A percentile compares a stretch with the other conserved stretches of the same genome.
phyloP scores from a whole-genome alignment of 1,284 basidiomycete genomes.

The Puccinia coronata region DNA sequence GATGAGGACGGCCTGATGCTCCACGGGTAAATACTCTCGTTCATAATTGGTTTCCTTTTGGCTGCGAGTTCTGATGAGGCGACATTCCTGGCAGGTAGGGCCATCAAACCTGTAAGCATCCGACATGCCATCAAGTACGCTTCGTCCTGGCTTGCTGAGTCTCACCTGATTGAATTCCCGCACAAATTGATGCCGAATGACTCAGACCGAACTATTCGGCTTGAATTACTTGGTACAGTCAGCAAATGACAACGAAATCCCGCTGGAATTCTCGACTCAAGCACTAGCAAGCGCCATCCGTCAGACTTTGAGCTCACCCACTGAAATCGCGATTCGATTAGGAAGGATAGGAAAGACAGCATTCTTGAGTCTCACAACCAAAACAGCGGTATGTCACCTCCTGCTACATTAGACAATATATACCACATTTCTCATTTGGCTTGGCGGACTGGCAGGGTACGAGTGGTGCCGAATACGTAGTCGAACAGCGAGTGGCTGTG shows the following conservation, averaged over 20 bases:
- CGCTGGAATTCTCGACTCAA: constrained; percentile 39
- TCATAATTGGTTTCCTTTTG: not conserved
- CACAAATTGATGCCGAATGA: not conserved
- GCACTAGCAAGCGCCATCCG: constrained; percentile 32
- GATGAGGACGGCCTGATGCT: constrained; percentile 41
- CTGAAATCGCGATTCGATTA: constrained; percentile 37
- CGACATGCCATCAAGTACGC: not conserved
- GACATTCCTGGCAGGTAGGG: not conserved
- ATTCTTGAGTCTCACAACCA: constrained; percentile 18
- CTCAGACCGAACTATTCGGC: constrained; percentile 27
- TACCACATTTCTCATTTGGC: not conserved
- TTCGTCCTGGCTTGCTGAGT: not conserved
- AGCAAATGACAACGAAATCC: constrained; percentile 28
- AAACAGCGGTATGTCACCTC: constrained; percentile 27
- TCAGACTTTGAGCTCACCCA: constrained; percentile 22
- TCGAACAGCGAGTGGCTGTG: constrained; percentile 60
- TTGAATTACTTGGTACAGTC: constrained; percentile 31
- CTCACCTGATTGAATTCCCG: not conserved
- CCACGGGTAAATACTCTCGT: constrained; percentile 24
- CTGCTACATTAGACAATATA: not conserved
- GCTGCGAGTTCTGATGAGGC: not conserved
- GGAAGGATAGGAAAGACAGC: constrained; percentile 21
- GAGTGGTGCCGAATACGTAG: constrained; percentile 43
- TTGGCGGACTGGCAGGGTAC: not conserved
- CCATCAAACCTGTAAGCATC: constrained; percentile 20